A percentile compares a stretch with the other conserved stretches of the same genome.
These are phyloP conservation scores for Thelonectria olida DNA, from an alignment of 2,329 filamentous ascomycete genomes.

Conservation along the genomic window DNA sequence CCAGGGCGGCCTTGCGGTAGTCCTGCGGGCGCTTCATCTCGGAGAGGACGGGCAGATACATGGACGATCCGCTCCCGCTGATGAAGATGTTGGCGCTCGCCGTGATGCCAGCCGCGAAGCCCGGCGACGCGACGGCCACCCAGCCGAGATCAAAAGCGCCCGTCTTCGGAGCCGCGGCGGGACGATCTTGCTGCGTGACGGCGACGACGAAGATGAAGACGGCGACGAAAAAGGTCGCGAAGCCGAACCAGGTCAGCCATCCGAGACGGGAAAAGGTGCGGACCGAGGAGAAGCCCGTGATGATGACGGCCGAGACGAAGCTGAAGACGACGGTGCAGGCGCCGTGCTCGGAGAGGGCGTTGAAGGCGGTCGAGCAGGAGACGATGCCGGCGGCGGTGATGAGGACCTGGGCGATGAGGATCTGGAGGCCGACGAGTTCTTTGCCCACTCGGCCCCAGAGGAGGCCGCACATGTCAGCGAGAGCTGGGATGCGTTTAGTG, in stretches of 20 bases:
- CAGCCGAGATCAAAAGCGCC: constrained; percentile 66
- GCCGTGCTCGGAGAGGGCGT: constrained; percentile 39
- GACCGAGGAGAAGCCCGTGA: constrained; percentile 33
- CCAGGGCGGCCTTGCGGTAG: constrained; percentile 37
- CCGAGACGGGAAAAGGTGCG: constrained; percentile 54
- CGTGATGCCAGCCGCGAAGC: constrained; percentile 63
- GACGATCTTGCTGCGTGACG: constrained; percentile 60
- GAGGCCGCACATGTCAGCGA: constrained; percentile 37
- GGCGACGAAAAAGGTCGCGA: constrained; percentile 64
- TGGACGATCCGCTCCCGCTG: constrained; percentile 54
- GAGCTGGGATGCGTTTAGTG: constrained; percentile 17
- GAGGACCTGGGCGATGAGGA: constrained; percentile 38
- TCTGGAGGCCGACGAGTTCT: constrained; percentile 36
- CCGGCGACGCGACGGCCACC: constrained; percentile 58
- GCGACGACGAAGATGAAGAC: constrained; percentile 59
- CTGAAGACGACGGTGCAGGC: constrained; percentile 40
- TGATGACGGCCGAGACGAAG: constrained; percentile 35
- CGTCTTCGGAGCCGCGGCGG: constrained; percentile 63
- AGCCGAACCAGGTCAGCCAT: constrained; percentile 60
- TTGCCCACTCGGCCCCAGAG: constrained; percentile 37
- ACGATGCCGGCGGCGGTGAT: constrained; percentile 29
- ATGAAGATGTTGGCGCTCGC: constrained; percentile 64
- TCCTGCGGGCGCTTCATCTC: constrained; percentile 55
- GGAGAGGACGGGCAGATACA: constrained; percentile 56
- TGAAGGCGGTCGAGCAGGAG: constrained; percentile 22